Evolutionary conservation across 164 flowering plant genomes (phyloP).

Genomic region (Stephania yunnanensis): DNA sequence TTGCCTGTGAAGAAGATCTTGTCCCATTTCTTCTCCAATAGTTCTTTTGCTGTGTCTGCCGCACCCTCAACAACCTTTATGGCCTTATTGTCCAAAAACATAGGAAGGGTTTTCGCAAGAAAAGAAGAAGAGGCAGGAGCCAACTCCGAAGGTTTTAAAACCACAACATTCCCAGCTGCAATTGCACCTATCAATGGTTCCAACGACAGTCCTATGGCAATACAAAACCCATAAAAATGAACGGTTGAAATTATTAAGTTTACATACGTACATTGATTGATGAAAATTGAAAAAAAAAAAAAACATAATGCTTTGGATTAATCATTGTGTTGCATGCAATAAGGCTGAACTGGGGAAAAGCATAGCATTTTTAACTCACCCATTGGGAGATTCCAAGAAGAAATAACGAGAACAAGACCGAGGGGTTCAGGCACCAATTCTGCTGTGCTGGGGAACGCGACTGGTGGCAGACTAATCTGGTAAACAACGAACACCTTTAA

Average conservation of each 20-base stretch:
- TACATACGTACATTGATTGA: neutral
- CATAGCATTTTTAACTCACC: conserved; percentile 34
- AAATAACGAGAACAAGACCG: conserved; percentile 65
- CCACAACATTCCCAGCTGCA: conserved; percentile 73
- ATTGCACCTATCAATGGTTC: conserved; percentile 89
- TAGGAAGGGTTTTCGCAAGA: conserved; percentile 47
- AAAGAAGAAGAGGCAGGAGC: conserved; percentile 63
- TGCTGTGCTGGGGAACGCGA: conserved; percentile 60
- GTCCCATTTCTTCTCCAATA: conserved; percentile 74
- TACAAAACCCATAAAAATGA: neutral
- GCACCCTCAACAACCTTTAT: conserved; percentile 69
- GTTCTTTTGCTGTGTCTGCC: conserved; percentile 25
- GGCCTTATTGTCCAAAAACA: conserved; percentile 58
- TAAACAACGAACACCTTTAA: neutral
- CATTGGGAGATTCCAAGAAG: conserved; percentile 82
- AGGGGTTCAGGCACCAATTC: conserved; percentile 74
- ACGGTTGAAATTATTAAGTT: neutral
- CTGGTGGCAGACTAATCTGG: conserved; percentile 45
- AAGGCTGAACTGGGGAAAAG: neutral
- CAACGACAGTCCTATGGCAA: conserved; percentile 48
- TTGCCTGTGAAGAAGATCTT: conserved; percentile 91
- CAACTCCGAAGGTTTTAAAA: conserved; percentile 79
- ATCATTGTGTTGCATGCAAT: neutral
- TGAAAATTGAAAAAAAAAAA: neutral
- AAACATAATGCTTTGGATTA: neutral